Evolutionary conservation across 116 monocot species (phyloP), one percentile per base, ranked within the genome.

Genomic region (Zostera marina): DNA sequence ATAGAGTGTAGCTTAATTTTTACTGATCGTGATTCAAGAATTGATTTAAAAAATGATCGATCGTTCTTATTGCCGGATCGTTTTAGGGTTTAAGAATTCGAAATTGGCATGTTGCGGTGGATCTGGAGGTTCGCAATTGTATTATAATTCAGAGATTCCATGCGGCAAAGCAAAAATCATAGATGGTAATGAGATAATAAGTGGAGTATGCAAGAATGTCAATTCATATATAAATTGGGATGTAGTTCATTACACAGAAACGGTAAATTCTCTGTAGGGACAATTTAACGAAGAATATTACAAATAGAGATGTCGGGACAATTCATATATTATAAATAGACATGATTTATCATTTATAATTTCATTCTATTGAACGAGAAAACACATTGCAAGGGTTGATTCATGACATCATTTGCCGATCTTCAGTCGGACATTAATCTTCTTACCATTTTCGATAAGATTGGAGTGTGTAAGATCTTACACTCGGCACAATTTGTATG

Each of bases 181-280:
- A 12, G 64, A 89, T 70, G 89, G 96, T 24, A 82, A 22, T 44
- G 47, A 53, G 12, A 77, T 78, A 14, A 85, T 82, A 11, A 85
- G 76, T 17, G 76, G 60, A 68, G 82, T 71, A 9, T 96, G 96
- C 67, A 70, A 67, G 70, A 80, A 89, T 53, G 53, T 72, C 5
- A 66, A 70, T 16, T 74, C 76, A 13, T 76, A 82, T 41, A 47
- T 96, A 40, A 89, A 67, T 52, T 88, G 96, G 96, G 96, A 96
- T 72, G 96, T 89, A 20, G 88, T 96, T 60, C 96, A 96, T 60
- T 85, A 89, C 58, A 85, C 96, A 14, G 96, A 96, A 55, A 85
- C 89, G 41, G 96, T 89, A 48, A 96, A 96, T 64, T 66, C 63
- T 59, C 69, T n/a, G n/a, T n/a, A n/a, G n/a, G n/a, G n/a, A n/a